These are phyloP conservation scores for Trichomonascus vanleenenianus DNA, from an alignment of 805 yeast genomes.

Conservation along the genomic window DNA sequence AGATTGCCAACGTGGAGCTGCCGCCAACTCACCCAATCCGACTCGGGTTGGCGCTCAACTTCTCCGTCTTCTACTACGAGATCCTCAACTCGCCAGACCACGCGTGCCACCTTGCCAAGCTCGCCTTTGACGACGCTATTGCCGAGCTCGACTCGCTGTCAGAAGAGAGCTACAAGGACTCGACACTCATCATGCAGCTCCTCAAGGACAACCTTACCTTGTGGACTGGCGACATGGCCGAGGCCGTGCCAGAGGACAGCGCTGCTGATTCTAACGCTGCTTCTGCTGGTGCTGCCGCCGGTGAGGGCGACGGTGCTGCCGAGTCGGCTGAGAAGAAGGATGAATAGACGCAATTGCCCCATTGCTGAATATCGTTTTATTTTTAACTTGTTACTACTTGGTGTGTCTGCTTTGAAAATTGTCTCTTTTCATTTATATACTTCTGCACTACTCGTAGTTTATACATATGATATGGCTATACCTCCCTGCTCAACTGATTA, in stretches of 20 bases:
- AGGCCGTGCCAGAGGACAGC: conserved; percentile 19
- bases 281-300: conserved; percentile 13
- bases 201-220: conserved; percentile 96
- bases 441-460: neutral
- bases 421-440: neutral
- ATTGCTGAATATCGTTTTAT: no score
- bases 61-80: conserved; percentile 97
- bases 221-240: conserved; percentile 47
- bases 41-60: conserved; percentile 94
- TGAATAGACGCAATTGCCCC: conserved; percentile 7
- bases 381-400: neutral
- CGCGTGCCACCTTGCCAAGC: conserved; percentile 98
- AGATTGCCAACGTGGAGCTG: conserved; percentile 91
- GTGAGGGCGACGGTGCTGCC: conserved; percentile 7
- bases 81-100: conserved; percentile 97
- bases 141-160: conserved; percentile 96
- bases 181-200: conserved; percentile 97
- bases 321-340: conserved; percentile 4
- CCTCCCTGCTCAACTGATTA: no score
- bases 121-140: conserved; percentile 98
- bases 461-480: neutral
- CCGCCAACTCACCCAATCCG: conserved; percentile 99
- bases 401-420: no score
- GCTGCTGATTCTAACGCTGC: conserved; percentile 16
- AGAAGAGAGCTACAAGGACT: conserved; percentile 97